phyloP scores from a whole-genome alignment of 495 filamentous ascomycete genomes.

The Annulohypoxylon bovei region DNA sequence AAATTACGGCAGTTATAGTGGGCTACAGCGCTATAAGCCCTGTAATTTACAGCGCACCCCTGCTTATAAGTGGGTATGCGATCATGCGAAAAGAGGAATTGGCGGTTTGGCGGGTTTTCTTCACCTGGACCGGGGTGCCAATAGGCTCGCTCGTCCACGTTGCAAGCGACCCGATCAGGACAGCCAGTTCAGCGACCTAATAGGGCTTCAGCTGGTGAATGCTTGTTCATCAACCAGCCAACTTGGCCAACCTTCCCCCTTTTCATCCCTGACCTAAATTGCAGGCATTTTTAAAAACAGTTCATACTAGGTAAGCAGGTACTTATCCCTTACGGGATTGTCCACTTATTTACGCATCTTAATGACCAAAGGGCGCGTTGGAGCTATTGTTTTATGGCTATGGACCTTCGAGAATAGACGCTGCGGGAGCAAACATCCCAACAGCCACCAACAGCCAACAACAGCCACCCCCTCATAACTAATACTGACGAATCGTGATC shows the following conservation, averaged over 20 bases:
- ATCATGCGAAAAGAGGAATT: no score
- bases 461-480: not conserved
- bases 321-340: no score
- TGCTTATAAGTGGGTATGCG: no score
- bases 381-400: not conserved
- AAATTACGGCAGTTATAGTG: no score
- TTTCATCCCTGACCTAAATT: not conserved
- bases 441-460: not conserved
- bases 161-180: not conserved
- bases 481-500: not conserved
- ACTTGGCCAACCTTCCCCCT: not conserved
- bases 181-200: not conserved
- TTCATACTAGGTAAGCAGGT: no score
- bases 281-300: no score
- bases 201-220: not conserved
- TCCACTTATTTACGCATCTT: no score
- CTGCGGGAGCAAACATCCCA: conserved; percentile 4
- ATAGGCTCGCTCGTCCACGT: not conserved
- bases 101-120: no score
- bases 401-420: not conserved
- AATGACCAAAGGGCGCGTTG: not conserved
- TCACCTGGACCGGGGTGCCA: no score
- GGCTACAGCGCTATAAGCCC: no score
- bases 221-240: not conserved
- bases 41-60: no score